phyloP scores from a whole-genome alignment of 495 filamentous ascomycete genomes.

The Penicillium cataractarum region DNA sequence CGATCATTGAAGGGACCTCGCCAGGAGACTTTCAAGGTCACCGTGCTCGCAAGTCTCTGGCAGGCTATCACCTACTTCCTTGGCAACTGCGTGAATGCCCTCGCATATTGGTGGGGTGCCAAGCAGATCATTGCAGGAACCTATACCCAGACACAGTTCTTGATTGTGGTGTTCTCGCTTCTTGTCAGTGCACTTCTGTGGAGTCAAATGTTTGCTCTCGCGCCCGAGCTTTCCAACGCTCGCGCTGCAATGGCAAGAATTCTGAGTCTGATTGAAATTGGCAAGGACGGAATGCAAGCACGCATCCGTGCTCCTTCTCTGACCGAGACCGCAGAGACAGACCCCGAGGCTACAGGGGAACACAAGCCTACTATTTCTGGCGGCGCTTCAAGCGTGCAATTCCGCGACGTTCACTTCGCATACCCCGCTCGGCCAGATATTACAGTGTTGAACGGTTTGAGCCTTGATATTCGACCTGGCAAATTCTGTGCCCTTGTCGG shows the following conservation, averaged over 20 bases:
- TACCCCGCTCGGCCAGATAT: slow-evolving; percentile 63
- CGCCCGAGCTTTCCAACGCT: slow-evolving; percentile 62
- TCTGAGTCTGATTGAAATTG: slow-evolving; percentile 52
- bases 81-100: slow-evolving; percentile 59
- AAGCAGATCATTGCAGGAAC: slow-evolving; percentile 59
- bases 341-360: slow-evolving; percentile 26
- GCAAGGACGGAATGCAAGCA: slow-evolving; percentile 40
- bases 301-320: slow-evolving; percentile 9
- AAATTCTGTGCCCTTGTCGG: slow-evolving; percentile 65
- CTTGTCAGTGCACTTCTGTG: slow-evolving; percentile 57
- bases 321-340: slow-evolving; percentile 10
- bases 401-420: slow-evolving; percentile 58
- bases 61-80: slow-evolving; percentile 58
- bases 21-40: slow-evolving; percentile 52
- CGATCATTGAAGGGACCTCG: slow-evolving; percentile 44
- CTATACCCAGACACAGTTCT: slow-evolving; percentile 63
- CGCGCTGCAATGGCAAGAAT: slow-evolving; percentile 48
- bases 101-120: slow-evolving; percentile 74
- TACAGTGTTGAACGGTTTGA: slow-evolving; percentile 55
- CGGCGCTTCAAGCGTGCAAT: slow-evolving; percentile 46
- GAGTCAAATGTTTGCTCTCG: slow-evolving; percentile 69
- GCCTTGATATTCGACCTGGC: slow-evolving; percentile 57
- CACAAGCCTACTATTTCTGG: slow-evolving; percentile 11
- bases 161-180: slow-evolving; percentile 59
- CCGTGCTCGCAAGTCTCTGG: slow-evolving; percentile 52